Evolutionary conservation across 2,329 filamentous ascomycete species (phyloP).

Genomic region (Venturia nashicola): DNA sequence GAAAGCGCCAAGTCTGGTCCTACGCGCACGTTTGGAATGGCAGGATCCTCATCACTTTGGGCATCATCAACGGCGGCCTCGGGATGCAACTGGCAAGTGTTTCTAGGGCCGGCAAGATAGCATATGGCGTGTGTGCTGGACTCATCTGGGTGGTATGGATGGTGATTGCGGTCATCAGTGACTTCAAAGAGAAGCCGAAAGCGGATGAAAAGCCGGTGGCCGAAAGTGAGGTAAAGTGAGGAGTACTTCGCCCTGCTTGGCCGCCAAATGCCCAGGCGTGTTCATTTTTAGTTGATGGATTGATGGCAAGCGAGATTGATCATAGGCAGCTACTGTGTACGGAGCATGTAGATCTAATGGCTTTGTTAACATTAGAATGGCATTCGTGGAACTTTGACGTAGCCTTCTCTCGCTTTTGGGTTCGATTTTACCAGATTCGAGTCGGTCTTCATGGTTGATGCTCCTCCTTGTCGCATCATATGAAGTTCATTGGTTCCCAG

Average conservation of each 20-base stretch:
- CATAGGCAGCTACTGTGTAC: background rate
- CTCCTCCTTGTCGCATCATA: too few relatives aligned
- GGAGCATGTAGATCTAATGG: background rate
- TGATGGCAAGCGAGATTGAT: background rate
- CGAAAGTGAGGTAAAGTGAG: background rate
- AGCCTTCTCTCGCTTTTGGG: too few relatives aligned
- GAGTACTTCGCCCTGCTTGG: too few relatives aligned
- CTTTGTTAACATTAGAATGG: background rate
- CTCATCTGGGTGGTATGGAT: conserved; percentile 27
- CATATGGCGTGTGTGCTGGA: conserved; percentile 38
- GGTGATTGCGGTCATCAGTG: conserved; percentile 6
- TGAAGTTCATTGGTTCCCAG: too few relatives aligned
- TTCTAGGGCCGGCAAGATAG: conserved; percentile 28
- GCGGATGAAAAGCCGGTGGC: background rate
- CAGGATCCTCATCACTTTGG: conserved; percentile 35
- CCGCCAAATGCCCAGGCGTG: too few relatives aligned
- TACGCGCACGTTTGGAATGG: conserved; percentile 44
- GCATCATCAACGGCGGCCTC: conserved; percentile 44
- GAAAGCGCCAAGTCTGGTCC: conserved; percentile 32
- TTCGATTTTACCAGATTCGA: too few relatives aligned
- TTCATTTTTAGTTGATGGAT: background rate
- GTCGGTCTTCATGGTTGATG: too few relatives aligned
- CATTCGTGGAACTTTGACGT: too few relatives aligned
- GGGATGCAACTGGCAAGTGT: conserved; percentile 36
- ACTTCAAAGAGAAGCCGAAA: background rate